Conservation (phyloP, 176 grass and related monocot species). For the Tillandsia leiboldiana region DNA sequence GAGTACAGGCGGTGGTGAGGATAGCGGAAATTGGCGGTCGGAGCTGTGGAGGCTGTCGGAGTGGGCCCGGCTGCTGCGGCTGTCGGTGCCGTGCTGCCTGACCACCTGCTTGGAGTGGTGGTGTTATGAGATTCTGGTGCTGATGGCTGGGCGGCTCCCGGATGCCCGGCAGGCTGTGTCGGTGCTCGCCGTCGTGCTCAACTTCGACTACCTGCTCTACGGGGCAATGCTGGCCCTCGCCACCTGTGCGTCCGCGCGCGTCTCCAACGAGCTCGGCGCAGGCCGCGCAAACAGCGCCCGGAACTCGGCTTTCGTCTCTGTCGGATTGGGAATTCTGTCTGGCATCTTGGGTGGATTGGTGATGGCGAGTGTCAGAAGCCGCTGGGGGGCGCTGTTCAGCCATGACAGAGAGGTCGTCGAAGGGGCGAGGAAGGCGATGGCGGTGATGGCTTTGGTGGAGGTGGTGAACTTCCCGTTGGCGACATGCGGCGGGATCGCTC, state of each 20-base stretch:
- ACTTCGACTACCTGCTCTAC: slow-evolving; percentile 94
- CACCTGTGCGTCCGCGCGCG: slow-evolving; percentile 62
- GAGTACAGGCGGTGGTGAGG: background rate
- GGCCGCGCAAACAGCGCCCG: slow-evolving; percentile 31
- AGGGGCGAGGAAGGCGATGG: slow-evolving; percentile 56
- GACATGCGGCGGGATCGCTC: slow-evolving; percentile 61
- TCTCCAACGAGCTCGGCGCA: slow-evolving; percentile 79
- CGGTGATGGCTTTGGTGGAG: slow-evolving; percentile 72
- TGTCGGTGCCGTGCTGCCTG: slow-evolving; percentile 60
- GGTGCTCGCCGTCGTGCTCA: slow-evolving; percentile 70
- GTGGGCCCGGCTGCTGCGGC: slow-evolving; percentile 35
- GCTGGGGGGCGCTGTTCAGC: slow-evolving; percentile 50
- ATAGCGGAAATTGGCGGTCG: slow-evolving; percentile 7
- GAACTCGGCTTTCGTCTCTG: slow-evolving; percentile 33
- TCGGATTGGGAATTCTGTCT: slow-evolving; percentile 18
- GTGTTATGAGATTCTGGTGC: slow-evolving; percentile 92
- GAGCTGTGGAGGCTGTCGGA: slow-evolving; percentile 11
- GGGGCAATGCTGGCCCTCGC: slow-evolving; percentile 65
- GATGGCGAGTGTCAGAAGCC: slow-evolving; percentile 39
- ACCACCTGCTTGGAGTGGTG: slow-evolving; percentile 96
- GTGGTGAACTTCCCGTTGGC: slow-evolving; percentile 76
- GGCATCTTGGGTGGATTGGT: slow-evolving; percentile 26
- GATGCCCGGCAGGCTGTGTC: slow-evolving; percentile 50
- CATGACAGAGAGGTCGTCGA: slow-evolving; percentile 26
- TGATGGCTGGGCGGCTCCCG: slow-evolving; percentile 68